These are phyloP conservation scores for Trichoderma sp. DNA, from an alignment of 2,329 filamentous ascomycete species.

Conservation along the genomic window DNA sequence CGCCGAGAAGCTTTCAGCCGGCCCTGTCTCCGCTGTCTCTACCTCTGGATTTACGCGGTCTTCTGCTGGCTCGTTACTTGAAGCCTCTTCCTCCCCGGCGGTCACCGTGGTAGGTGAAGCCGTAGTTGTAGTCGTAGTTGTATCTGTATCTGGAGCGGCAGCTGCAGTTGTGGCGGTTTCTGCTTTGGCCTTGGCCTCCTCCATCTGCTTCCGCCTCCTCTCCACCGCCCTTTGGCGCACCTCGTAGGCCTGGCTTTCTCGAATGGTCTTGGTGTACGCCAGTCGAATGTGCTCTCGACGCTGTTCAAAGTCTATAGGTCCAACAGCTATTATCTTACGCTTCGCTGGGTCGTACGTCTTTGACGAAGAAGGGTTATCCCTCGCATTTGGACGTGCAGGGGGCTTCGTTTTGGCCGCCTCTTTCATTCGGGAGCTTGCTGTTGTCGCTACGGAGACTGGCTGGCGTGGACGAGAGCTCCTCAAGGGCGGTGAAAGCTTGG, in stretches of 20 bases:
- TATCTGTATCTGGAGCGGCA: background rate
- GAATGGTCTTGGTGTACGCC: slow-evolving; percentile 80
- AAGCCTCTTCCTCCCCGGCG: background rate
- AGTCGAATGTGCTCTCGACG: slow-evolving; percentile 78
- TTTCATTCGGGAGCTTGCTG: slow-evolving; percentile 67
- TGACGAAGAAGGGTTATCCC: slow-evolving; percentile 26
- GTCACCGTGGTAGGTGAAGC: slow-evolving; percentile 10
- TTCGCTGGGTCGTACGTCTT: slow-evolving; percentile 41
- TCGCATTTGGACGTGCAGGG: slow-evolving; percentile 36
- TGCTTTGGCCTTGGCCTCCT: slow-evolving; percentile 45
- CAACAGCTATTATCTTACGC: slow-evolving; percentile 59
- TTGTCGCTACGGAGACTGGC: slow-evolving; percentile 71
- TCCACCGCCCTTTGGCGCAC: slow-evolving; percentile 52
- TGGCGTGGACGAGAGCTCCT: slow-evolving; percentile 80
- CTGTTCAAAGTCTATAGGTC: slow-evolving; percentile 81
- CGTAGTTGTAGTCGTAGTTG: background rate
- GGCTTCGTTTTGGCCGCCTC: slow-evolving; percentile 57
- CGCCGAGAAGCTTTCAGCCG: background rate
- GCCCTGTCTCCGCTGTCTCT: background rate
- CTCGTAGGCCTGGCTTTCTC: slow-evolving; percentile 65
- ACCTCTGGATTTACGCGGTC: background rate
- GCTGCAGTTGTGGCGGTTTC: slow-evolving; percentile 20
- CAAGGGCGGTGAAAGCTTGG: slow-evolving; percentile 74
- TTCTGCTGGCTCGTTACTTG: background rate
- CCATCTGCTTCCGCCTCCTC: slow-evolving; percentile 49